Conservation (phyloP, 2,329 filamentous ascomycete genomes). For the Xylariaceae sp. region DNA sequence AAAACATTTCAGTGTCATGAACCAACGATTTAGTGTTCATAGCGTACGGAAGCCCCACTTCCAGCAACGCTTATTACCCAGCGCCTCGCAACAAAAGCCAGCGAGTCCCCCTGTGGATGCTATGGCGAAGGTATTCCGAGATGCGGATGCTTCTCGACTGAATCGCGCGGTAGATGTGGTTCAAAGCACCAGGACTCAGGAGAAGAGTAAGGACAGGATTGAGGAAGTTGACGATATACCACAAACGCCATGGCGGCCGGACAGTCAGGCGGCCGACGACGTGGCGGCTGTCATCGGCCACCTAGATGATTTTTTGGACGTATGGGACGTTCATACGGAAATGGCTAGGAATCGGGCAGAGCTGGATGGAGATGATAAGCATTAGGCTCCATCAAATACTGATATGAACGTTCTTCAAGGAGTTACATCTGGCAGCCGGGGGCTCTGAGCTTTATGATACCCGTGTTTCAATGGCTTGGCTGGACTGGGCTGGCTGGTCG, state of each 20-base stretch:
- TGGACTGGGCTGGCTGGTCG: no score
- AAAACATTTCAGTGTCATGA: conserved; percentile 44
- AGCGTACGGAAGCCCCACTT: conserved; percentile 11
- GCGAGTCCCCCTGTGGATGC: conserved; percentile 39
- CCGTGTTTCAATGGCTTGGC: background rate
- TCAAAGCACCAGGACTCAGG: conserved; percentile 4
- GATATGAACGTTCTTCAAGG: conserved; percentile 8
- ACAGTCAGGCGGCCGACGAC: conserved; percentile 38
- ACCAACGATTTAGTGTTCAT: conserved; percentile 28
- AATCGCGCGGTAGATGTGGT: background rate
- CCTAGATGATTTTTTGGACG: conserved; percentile 40
- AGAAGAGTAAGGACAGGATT: conserved; percentile 10
- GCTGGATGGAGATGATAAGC: background rate
- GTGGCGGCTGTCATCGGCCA: conserved; percentile 43
- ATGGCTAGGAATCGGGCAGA: conserved; percentile 27
- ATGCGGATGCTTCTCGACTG: conserved; percentile 35
- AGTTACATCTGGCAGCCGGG: conserved; percentile 11
- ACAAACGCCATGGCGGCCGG: conserved; percentile 30
- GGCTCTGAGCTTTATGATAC: conserved; percentile 14
- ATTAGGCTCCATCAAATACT: background rate
- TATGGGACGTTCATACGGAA: conserved; percentile 36
- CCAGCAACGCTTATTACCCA: conserved; percentile 36
- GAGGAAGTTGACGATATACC: conserved; percentile 5
- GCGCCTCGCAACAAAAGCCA: conserved; percentile 37
- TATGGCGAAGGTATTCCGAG: conserved; percentile 46